A percentile compares a stretch with the other conserved stretches of the same genome.
These are phyloP conservation scores for Tolypocladium pustulatum DNA, from an alignment of 2,329 filamentous ascomycete species.

Conservation along the genomic window DNA sequence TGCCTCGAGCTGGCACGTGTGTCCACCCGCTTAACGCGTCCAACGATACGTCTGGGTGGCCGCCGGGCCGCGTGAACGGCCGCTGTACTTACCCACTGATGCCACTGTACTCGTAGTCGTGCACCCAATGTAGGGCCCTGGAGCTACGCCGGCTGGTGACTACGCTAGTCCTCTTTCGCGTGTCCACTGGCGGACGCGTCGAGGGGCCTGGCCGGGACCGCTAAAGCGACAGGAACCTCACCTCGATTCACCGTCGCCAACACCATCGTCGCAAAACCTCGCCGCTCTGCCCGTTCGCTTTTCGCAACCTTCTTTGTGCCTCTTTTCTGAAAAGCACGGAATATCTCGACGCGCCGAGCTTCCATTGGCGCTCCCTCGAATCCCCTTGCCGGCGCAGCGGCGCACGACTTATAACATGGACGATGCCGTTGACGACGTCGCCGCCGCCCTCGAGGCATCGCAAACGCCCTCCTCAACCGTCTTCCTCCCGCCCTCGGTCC, in stretches of 20 bases:
- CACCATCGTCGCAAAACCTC: not conserved
- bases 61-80: not conserved
- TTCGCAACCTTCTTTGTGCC: not conserved
- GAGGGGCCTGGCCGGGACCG: not conserved
- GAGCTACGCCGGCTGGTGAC: not conserved
- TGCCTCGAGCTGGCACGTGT: not conserved
- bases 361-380: too few species aligned
- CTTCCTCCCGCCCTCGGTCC: slow-evolving; percentile 63
- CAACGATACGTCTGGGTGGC: not conserved
- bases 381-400: not conserved
- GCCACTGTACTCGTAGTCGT: too few species aligned
- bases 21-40: not conserved
- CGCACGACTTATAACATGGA: slow-evolving; percentile 5
- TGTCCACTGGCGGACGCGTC: not conserved
- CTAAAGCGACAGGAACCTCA: not conserved
- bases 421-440: slow-evolving; percentile 1
- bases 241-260: not conserved
- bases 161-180: not conserved
- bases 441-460: not conserved
- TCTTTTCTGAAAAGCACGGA: not conserved
- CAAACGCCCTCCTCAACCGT: slow-evolving; percentile 6
- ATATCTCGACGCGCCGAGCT: not conserved
- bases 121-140: too few species aligned
- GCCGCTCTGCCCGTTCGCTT: not conserved
- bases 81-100: too few species aligned